These are phyloP conservation scores for Tothia fuscella DNA, from an alignment of 2,329 filamentous ascomycete species.

Conservation along the genomic window DNA sequence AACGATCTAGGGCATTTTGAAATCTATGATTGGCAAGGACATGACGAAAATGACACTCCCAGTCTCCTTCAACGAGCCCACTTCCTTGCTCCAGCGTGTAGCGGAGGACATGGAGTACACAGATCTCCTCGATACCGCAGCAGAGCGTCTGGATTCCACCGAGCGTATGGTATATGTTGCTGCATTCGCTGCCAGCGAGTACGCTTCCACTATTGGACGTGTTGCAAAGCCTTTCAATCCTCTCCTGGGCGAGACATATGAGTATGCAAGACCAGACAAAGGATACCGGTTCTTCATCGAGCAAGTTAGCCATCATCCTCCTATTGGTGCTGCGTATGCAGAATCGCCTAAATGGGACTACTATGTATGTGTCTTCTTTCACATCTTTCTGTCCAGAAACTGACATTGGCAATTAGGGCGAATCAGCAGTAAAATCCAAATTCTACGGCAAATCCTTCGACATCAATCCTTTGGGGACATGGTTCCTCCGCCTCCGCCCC, in stretches of 20 bases:
- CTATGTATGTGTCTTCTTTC: no score
- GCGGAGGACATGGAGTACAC: constrained; percentile 98
- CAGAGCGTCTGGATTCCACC: constrained; percentile 72
- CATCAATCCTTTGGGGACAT: constrained; percentile 89
- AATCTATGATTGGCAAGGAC: constrained; percentile 99
- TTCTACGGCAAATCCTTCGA: constrained; percentile 98
- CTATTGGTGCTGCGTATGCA: constrained; percentile 83
- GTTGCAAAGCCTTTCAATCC: constrained; percentile 98
- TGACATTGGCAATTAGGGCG: no score
- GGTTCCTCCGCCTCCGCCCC: constrained; percentile 82
- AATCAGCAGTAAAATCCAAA: constrained; percentile 89
- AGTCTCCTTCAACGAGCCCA: constrained; percentile 97
- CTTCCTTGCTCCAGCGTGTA: constrained; percentile 84
- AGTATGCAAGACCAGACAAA: constrained; percentile 91
- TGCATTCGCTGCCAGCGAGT: constrained; percentile 91
- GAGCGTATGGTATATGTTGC: constrained; percentile 92
- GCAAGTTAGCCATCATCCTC: constrained; percentile 95
- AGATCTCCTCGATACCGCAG: constrained; percentile 79
- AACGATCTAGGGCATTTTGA: constrained; percentile 64
- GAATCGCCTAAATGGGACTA: constrained; percentile 94
- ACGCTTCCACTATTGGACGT: constrained; percentile 90
- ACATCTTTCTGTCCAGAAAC: constrained; percentile 22
- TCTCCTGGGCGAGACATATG: constrained; percentile 88
- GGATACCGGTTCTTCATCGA: constrained; percentile 98
- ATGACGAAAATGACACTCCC: constrained; percentile 99